Evolutionary conservation across 768 basidiomycete genomes (phyloP).

Genomic region (Leccinum incarnatum): DNA sequence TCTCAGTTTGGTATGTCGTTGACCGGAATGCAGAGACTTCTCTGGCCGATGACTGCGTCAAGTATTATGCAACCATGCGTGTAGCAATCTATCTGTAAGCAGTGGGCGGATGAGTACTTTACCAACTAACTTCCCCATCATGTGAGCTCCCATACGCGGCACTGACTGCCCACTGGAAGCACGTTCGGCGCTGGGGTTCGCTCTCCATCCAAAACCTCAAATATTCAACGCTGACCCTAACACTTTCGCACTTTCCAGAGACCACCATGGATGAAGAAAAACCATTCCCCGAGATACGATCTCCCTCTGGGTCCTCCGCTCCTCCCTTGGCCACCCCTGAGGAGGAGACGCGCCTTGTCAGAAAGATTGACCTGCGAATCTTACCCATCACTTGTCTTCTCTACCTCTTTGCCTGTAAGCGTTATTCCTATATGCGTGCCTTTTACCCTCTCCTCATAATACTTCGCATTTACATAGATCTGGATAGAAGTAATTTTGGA

Average conservation of each 20-base stretch:
- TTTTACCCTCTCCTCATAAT: neutral
- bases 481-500: constrained; percentile 76
- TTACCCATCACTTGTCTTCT: constrained; percentile 61
- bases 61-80: neutral
- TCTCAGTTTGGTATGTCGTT: neutral
- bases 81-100: neutral
- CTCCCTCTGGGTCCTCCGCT: neutral
- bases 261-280: constrained; percentile 21
- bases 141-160: neutral
- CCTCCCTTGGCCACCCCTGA: constrained; percentile 25
- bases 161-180: neutral
- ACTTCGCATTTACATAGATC: constrained; percentile 26
- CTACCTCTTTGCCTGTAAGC: constrained; percentile 74
- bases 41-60: neutral
- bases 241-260: neutral
- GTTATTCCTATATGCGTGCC: neutral
- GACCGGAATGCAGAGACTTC: neutral
- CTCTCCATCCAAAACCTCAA: neutral
- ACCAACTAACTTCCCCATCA: neutral
- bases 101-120: neutral
- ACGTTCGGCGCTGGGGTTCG: neutral
- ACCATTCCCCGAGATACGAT: neutral
- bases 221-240: neutral
- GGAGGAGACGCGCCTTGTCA: constrained; percentile 37
- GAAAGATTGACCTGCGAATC: constrained; percentile 36